Conservation (phyloP, 1,139 yeast genomes). For the Suhomyces coccinellae region DNA sequence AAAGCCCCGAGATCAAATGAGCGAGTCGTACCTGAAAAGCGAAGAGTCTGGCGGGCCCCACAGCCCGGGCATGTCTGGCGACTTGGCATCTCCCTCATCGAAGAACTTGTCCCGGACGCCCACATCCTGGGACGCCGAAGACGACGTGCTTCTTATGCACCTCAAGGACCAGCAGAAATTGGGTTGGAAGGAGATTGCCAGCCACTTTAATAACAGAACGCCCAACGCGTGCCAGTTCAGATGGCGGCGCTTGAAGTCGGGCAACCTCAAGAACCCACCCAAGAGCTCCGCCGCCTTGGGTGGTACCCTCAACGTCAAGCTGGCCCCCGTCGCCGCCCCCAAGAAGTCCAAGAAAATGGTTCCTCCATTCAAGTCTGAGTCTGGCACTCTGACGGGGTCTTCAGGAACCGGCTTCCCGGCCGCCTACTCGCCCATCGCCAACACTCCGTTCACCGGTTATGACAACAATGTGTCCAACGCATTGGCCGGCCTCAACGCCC, state of each 20-base stretch:
- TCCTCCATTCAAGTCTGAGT: constrained; percentile 14
- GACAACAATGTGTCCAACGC: constrained; percentile 47
- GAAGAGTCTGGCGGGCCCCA: constrained; percentile 8
- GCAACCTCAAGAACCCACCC: constrained; percentile 59
- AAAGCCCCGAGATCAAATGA: constrained; percentile 2
- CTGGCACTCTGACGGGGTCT: constrained; percentile 7
- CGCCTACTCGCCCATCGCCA: constrained; percentile 39
- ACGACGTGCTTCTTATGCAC: constrained; percentile 65
- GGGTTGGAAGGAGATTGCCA: constrained; percentile 78
- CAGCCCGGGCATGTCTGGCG: constrained; percentile 7
- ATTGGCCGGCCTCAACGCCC: constrained; percentile 49
- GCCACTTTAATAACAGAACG: constrained; percentile 65
- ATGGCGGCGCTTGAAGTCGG: constrained; percentile 71
- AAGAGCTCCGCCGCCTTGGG: constrained; percentile 38
- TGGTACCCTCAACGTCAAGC: constrained; percentile 14
- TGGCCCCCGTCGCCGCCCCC: constrained; percentile 7
- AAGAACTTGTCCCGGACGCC: constrained; percentile 48
- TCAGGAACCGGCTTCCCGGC: constrained; percentile 28
- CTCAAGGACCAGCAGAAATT: constrained; percentile 68
- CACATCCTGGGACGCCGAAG: constrained; percentile 76
- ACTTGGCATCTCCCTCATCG: constrained; percentile 8
- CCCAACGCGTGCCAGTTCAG: constrained; percentile 80
- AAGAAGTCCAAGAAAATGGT: constrained; percentile 29
- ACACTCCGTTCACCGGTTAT: constrained; percentile 44
- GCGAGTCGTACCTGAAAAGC: constrained; percentile 3